Percentiles rank a stretch among this genome's conserved stretches.
These are phyloP conservation scores for Arthrobotrys pseudoclavata DNA, from an alignment of 2,329 filamentous ascomycete species.

Conservation along the genomic window DNA sequence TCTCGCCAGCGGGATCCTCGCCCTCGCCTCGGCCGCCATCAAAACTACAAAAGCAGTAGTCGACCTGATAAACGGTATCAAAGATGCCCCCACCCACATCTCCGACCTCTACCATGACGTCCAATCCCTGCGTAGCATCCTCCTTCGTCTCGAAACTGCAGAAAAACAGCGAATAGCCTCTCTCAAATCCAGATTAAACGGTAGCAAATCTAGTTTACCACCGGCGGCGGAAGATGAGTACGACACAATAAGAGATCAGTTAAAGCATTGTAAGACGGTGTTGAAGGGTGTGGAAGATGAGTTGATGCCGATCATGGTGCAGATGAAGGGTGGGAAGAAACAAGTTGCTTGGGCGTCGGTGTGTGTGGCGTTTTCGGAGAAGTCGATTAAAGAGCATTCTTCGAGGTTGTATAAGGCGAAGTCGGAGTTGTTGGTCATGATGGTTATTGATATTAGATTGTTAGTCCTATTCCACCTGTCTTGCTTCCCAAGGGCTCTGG, in stretches of 20 bases:
- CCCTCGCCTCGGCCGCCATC: conserved; percentile 20
- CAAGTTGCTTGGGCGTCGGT: conserved; percentile 25
- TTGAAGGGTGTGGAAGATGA: conserved; percentile 17
- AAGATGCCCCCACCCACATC: conserved; percentile 24
- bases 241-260: background rate
- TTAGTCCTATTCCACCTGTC: conserved; percentile 5
- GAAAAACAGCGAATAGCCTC: background rate
- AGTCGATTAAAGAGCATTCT: conserved; percentile 29
- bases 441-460: conserved; percentile 33
- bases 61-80: conserved; percentile 34
- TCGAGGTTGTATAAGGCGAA: conserved; percentile 14
- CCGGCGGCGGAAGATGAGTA: background rate
- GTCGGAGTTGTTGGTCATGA: conserved; percentile 3
- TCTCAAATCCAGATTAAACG: background rate
- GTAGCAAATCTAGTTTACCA: background rate
- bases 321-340: conserved; percentile 7
- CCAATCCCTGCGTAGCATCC: conserved; percentile 1
- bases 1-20: conserved; percentile 7
- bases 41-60: conserved; percentile 14
- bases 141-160: conserved; percentile 1
- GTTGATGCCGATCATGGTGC: background rate
- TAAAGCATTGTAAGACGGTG: conserved; percentile 25
- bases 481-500: background rate
- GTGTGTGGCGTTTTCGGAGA: conserved; percentile 14
- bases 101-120: conserved; percentile 26